These are phyloP conservation scores for Clavispora phyllophila DNA, from an alignment of 805 yeast genomes.

Conservation along the genomic window DNA sequence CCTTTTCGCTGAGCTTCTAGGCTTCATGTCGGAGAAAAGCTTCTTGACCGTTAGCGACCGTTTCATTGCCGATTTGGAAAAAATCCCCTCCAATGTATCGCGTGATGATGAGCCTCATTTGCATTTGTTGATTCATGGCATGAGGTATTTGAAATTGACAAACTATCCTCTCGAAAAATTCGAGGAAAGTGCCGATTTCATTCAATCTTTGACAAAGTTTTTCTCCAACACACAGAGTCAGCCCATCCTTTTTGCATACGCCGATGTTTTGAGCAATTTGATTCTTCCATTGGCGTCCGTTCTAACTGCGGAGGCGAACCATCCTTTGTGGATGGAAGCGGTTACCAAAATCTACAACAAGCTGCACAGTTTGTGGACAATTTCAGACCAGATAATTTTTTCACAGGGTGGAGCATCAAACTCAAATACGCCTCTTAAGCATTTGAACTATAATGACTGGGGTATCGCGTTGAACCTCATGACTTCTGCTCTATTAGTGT, in stretches of 20 bases:
- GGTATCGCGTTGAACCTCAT: constrained; percentile 60
- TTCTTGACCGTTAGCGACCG: constrained; percentile 88
- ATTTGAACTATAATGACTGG: constrained; percentile 45
- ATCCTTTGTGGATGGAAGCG: constrained; percentile 91
- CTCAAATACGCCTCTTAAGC: background rate
- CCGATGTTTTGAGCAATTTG: constrained; percentile 74
- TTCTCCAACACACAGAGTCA: constrained; percentile 62
- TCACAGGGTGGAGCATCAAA: background rate
- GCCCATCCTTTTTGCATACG: constrained; percentile 68
- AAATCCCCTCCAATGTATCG: constrained; percentile 46
- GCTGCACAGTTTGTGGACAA: constrained; percentile 40
- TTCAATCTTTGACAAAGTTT: constrained; percentile 81
- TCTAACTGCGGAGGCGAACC: constrained; percentile 90
- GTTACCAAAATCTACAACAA: constrained; percentile 55
- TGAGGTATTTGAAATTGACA: constrained; percentile 75
- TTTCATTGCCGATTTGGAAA: constrained; percentile 88
- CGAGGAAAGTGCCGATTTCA: constrained; percentile 90
- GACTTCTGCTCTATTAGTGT: constrained; percentile 71
- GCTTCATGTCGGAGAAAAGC: constrained; percentile 82
- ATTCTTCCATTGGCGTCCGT: constrained; percentile 78
- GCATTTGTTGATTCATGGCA: constrained; percentile 79
- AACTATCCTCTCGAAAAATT: constrained; percentile 84
- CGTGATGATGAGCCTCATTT: constrained; percentile 49
- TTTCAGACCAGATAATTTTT: constrained; percentile 2
- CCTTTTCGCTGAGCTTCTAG: constrained; percentile 80